Evolutionary conservation across 2,329 filamentous ascomycete species (phyloP).

Genomic region (Fusarium virguliforme): DNA sequence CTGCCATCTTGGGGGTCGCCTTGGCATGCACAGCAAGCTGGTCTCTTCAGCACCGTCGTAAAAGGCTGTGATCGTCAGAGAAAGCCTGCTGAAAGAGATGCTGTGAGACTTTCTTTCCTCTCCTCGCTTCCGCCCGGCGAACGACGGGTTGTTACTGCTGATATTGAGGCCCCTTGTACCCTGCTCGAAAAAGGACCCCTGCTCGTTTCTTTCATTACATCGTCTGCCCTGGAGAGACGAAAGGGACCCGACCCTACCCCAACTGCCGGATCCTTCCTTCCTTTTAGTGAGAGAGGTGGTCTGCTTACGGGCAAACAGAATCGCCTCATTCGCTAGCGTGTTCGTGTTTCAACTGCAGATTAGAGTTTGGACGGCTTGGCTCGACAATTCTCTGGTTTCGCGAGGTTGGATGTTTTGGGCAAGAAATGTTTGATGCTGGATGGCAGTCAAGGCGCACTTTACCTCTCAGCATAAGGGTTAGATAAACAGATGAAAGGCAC

Average conservation of each 20-base stretch:
- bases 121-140: background rate
- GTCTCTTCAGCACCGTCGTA: conserved; percentile 15
- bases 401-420: background rate
- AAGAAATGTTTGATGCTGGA: background rate
- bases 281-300: conserved; percentile 18
- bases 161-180: conserved; percentile 29
- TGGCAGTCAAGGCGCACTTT: background rate
- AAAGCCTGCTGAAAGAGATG: conserved; percentile 9
- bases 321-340: conserved; percentile 16
- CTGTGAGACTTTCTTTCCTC: background rate
- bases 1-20: conserved; percentile 13
- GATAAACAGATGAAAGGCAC: background rate
- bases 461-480: background rate
- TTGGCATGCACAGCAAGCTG: conserved; percentile 19
- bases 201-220: conserved; percentile 18
- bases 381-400: conserved; percentile 3
- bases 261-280: conserved; percentile 34
- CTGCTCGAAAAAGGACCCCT: conserved; percentile 15
- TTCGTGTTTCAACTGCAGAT: conserved; percentile 13
- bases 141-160: conserved; percentile 13
- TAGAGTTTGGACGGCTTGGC: background rate
- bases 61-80: conserved; percentile 7
- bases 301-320: conserved; percentile 24
- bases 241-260: conserved; percentile 20
- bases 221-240: conserved; percentile 6